These are phyloP conservation scores for Penicillium digitatum DNA, from an alignment of 2,329 filamentous ascomycete species.

Conservation along the genomic window DNA sequence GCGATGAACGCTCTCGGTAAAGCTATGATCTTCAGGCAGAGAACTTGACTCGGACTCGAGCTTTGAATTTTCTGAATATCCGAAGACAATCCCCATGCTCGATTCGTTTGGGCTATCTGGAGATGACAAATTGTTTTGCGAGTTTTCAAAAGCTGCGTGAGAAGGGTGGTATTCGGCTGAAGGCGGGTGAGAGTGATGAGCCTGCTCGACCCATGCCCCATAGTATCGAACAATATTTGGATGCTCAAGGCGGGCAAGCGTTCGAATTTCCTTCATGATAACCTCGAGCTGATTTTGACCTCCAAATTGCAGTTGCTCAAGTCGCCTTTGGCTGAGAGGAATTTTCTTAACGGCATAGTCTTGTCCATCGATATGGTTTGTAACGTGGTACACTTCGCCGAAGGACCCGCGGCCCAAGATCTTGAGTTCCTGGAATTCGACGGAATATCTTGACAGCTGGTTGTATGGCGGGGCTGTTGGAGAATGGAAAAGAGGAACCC, in stretches of 20 bases:
- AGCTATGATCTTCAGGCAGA: slow-evolving; percentile 17
- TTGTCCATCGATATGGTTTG: slow-evolving; percentile 58
- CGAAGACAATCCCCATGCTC: slow-evolving; percentile 42
- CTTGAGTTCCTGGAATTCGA: slow-evolving; percentile 52
- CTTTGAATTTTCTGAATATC: slow-evolving; percentile 33
- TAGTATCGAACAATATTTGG: slow-evolving; percentile 65
- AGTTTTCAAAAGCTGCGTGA: slow-evolving; percentile 12
- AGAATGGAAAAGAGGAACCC: slow-evolving; percentile 30
- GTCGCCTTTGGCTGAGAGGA: slow-evolving; percentile 50
- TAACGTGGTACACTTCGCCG: slow-evolving; percentile 60
- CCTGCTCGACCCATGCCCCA: slow-evolving; percentile 59
- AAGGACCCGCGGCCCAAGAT: slow-evolving; percentile 63
- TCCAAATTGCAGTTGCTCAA: slow-evolving; percentile 51
- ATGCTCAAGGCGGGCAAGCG: slow-evolving; percentile 60
- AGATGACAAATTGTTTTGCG: slow-evolving; percentile 14
- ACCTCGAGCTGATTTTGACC: slow-evolving; percentile 53
- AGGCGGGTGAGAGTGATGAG: slow-evolving; percentile 22
- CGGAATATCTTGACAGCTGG: slow-evolving; percentile 44
- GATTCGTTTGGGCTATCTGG: slow-evolving; percentile 24
- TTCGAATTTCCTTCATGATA: slow-evolving; percentile 59
- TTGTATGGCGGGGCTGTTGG: slow-evolving; percentile 23
- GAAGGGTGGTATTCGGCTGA: slow-evolving; percentile 9
- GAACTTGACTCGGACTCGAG: slow-evolving; percentile 22
- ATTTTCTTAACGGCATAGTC: slow-evolving; percentile 66
- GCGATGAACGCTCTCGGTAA: slow-evolving; percentile 20